Base-by-base conservation (phyloP, 179 eudicot species). In the Spinacia oleracea region DNA sequence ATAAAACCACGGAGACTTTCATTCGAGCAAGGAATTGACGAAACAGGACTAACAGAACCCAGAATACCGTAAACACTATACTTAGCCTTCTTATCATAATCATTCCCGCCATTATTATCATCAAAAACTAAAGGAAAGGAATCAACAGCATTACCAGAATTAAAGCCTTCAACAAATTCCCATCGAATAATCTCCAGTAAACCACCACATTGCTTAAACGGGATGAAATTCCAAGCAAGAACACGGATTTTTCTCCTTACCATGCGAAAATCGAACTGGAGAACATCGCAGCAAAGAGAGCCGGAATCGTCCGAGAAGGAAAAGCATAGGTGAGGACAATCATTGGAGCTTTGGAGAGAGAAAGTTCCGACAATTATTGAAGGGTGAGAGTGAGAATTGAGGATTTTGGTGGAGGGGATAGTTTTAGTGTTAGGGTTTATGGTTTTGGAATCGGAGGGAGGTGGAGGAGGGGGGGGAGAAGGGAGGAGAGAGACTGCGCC, bases 191-290 rank as follows among this genome's bases (percentile, higher is more conserved):
- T 89, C 81, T 96, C 99, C 69, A 96, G 66, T 32, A 89, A 84
- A 5, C 99, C 99, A 53, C 85, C 81, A 16, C 78, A 78, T 32
- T 70, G 77, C 75, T 88, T 85, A 16, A 85, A 74, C 9, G 99
- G 98, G 73, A 93, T 83, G 72, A 88, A 96, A 83, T 93, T 96
- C 97, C 98, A 96, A 77, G 90, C 85, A 1, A 85, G 53, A 72
- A 90, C 85, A 45, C 65, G 77, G 69, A 96, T 84, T 81, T 83
- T 81, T 59, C 42, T 82, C 21, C 88, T 91, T 3, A 96, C 63
- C 65, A 89, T 84, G 5, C 80, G 64, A 4, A 87, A 50, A 75
- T 90, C 84, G 31, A 93, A 86, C 27, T 82, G 78, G 58, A 96
- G 81, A 62, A 96, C 77, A 31, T 96, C 98, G 74, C 97, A 93